Evolutionary conservation across 176 grass and related monocot species (phyloP), one percentile per base, ranked within the genome.

Genomic region (Microstegium vimineum): DNA sequence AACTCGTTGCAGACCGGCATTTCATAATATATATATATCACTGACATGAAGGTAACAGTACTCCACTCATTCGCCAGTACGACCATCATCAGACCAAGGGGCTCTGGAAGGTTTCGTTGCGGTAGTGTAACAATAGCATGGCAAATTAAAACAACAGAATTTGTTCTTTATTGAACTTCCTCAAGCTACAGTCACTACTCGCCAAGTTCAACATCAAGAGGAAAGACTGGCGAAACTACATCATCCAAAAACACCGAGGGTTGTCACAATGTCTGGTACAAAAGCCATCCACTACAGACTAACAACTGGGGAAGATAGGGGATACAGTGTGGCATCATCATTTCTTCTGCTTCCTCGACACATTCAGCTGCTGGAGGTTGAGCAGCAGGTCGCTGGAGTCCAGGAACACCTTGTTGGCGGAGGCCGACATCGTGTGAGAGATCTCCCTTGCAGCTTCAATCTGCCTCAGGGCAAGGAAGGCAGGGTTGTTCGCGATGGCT

Each of bases 371-470:
- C 41, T 88, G 89, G 56, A 94, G 94, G 63, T 94, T 92, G 34
- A 94, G 87, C 85, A 97, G 73, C 37, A 97, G 87, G 38, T 94
- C 92, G 37, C 87, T 85, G 6, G 94, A 89, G 28, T 92, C 85
- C 17, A 97, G 87, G 92, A 97, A 97, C n/a, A 94, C 91, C 54
- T 86, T 90, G 83, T 94, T 97, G 25, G 91, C 87, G 8, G 91
- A 90, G 65, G 82, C 64, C 28, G 94, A 36, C 3, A 97, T 97
- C 2, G 86, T 94, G 64, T 94, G 90, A 42, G 94, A 87, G 65
- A 97, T 92, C 72, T 94, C 92, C 78, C 87, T 88, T 7, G 90
- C 94, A 1, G 90, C 92, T 86, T 97, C 94, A 59, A 97, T 97
- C 36, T 90, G 77, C 64, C 92, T 87, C 8, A 94, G 80, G 23